These are phyloP conservation scores for Collybia sordida DNA, from an alignment of 768 basidiomycete species.

Conservation along the genomic window DNA sequence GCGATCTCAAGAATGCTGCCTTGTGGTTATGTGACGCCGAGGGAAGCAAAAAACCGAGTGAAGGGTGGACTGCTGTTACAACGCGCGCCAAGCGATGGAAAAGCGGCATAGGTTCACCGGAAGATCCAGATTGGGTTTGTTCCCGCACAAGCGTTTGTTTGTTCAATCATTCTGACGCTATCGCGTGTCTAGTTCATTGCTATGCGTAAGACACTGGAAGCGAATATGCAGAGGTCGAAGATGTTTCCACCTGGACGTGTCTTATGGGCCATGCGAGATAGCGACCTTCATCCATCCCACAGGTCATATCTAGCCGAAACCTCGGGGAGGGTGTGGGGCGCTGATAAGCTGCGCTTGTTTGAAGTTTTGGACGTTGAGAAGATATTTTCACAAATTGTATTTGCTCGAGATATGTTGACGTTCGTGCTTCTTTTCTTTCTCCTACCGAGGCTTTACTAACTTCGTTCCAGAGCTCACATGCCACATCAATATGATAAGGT, in stretches of 20 bases:
- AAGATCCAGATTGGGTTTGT: constrained; percentile 58
- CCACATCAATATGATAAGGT: constrained; percentile 81
- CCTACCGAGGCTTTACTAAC: constrained; percentile 6
- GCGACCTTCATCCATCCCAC: constrained; percentile 64
- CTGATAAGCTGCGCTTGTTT: constrained; percentile 68
- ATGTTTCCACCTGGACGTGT: constrained; percentile 79
- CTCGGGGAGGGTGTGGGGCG: constrained; percentile 18
- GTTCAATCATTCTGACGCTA: neutral
- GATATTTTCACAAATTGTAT: constrained; percentile 80
- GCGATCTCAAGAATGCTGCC: constrained; percentile 72
- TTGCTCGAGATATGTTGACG: constrained; percentile 83
- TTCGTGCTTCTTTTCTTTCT: constrained; percentile 26
- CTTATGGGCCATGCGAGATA: constrained; percentile 76
- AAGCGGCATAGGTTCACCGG: constrained; percentile 48
- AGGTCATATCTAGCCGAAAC: constrained; percentile 26
- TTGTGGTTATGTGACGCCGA: constrained; percentile 81
- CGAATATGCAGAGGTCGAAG: constrained; percentile 74
- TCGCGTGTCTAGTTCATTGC: constrained; percentile 59
- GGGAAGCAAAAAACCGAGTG: constrained; percentile 38
- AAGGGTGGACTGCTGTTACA: constrained; percentile 53
- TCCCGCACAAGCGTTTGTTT: neutral
- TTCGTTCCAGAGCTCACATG: constrained; percentile 57
- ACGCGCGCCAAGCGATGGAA: constrained; percentile 58
- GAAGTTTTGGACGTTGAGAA: constrained; percentile 76
- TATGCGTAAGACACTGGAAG: constrained; percentile 80